These are phyloP conservation scores for Neonectria faginata DNA, from an alignment of 2,329 filamentous ascomycete genomes.

Conservation along the genomic window DNA sequence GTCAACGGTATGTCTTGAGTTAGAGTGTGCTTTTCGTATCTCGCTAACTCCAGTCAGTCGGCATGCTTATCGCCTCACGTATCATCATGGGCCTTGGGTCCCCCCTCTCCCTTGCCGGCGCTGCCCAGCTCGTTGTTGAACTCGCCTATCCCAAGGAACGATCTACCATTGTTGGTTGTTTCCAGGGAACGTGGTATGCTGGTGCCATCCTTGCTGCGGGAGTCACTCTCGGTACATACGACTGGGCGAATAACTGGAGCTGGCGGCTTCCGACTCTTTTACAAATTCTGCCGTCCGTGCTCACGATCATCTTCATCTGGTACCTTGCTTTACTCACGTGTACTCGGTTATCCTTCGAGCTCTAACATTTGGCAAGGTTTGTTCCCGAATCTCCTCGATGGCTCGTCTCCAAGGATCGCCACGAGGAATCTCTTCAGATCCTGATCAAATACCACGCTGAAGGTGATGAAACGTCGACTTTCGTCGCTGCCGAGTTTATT, in stretches of 20 bases:
- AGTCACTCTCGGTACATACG: slow-evolving; percentile 54
- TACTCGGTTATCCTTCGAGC: too few species aligned
- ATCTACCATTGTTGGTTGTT: slow-evolving; percentile 12
- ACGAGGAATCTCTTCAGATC: slow-evolving; percentile 34
- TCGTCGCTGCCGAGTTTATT: slow-evolving; percentile 33
- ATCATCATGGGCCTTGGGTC: slow-evolving; percentile 2
- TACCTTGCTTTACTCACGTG: neutral
- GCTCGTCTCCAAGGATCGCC: slow-evolving; percentile 38
- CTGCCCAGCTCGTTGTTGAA: neutral
- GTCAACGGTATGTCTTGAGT: neutral
- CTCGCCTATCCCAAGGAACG: neutral
- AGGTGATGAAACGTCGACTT: slow-evolving; percentile 22
- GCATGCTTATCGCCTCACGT: neutral
- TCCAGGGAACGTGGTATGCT: slow-evolving; percentile 16
- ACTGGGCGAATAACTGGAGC: slow-evolving; percentile 54
- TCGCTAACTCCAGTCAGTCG: neutral
- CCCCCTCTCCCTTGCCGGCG: neutral
- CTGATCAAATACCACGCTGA: slow-evolving; percentile 37
- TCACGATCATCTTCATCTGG: slow-evolving; percentile 18
- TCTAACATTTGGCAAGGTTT: slow-evolving; percentile 3
- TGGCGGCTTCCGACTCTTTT: slow-evolving; percentile 62
- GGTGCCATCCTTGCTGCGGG: slow-evolving; percentile 24
- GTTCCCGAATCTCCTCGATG: slow-evolving; percentile 39
- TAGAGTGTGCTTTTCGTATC: neutral
- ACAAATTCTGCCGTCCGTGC: slow-evolving; percentile 50